Conservation (phyloP, 2,329 filamentous ascomycete species). For the Chrysoporthe puriensis region DNA sequence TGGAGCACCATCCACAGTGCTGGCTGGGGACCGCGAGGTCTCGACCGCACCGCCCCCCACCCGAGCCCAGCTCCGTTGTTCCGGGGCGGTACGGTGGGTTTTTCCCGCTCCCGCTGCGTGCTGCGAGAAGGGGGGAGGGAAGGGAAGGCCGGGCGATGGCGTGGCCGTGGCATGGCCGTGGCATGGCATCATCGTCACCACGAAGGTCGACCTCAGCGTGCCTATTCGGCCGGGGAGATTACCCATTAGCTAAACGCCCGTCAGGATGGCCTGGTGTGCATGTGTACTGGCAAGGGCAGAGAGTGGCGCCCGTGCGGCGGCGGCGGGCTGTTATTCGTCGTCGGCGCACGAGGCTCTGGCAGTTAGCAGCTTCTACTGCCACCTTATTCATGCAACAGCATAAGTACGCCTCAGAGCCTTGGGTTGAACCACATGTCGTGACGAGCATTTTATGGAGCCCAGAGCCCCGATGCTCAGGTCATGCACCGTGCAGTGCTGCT, state of each 20-base stretch:
- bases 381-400: conserved; percentile 7
- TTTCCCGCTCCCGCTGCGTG: no score
- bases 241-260: conserved; percentile 24
- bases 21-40: conserved; percentile 1
- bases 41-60: conserved; percentile 8
- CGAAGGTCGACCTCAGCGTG: conserved; percentile 8
- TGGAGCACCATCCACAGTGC: conserved; percentile 17
- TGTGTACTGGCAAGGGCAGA: background rate
- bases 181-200: conserved; percentile 15
- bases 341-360: background rate
- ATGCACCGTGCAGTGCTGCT: conserved; percentile 1
- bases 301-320: conserved; percentile 12
- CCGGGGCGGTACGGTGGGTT: background rate
- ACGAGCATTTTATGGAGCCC: background rate
- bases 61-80: conserved; percentile 5
- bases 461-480: background rate
- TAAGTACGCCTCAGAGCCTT: background rate
- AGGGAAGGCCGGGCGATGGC: conserved; percentile 1
- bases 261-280: background rate
- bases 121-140: background rate
- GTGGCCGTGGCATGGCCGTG: conserved; percentile 6
- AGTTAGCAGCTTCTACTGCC: background rate
- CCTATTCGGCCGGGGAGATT: conserved; percentile 7
- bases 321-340: conserved; percentile 24
- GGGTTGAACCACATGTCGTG: background rate